Evolutionary conservation across 352 stramenopile species (phyloP).

Genomic region (Pythium oligandrum): DNA sequence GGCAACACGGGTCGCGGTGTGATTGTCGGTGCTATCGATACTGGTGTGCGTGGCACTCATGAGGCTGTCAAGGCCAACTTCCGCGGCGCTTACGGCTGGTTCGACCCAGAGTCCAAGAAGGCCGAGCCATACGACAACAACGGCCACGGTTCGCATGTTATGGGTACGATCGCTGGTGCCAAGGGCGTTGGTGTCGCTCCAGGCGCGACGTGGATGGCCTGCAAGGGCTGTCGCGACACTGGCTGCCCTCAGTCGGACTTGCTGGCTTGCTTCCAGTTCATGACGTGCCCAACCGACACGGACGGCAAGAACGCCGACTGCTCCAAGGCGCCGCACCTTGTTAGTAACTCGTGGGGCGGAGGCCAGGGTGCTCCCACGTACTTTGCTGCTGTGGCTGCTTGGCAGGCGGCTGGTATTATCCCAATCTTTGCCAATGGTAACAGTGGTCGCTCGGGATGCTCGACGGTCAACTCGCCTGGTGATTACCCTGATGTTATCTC

Average conservation of each 20-base stretch:
- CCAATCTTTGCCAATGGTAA: conserved; percentile 23
- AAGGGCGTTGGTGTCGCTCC: conserved; percentile 11
- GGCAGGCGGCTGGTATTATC: conserved; percentile 20
- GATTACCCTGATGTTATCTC: conserved; percentile 29
- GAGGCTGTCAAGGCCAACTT: conserved; percentile 13
- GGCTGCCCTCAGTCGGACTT: conserved; percentile 5
- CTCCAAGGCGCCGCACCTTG: conserved; percentile 17
- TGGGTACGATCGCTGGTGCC: conserved; percentile 4
- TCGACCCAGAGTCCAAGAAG: conserved; percentile 13
- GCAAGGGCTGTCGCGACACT: neutral
- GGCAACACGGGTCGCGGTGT: conserved; percentile 8
- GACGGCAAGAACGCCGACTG: conserved; percentile 12
- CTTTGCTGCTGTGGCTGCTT: conserved; percentile 8
- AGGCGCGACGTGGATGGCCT: conserved; percentile 5
- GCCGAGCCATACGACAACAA: conserved; percentile 7
- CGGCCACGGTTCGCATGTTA: conserved; percentile 10
- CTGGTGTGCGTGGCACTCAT: conserved; percentile 9
- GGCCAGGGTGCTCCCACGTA: conserved; percentile 5
- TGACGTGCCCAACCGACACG: conserved; percentile 11
- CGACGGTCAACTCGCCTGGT: conserved; percentile 19
- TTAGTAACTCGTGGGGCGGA: conserved; percentile 24
- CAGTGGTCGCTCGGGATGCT: conserved; percentile 16
- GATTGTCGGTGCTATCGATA: conserved; percentile 14
- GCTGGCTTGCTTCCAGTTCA: conserved; percentile 11
- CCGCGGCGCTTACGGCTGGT: conserved; percentile 20